Percentiles rank a stretch among this genome's conserved stretches.
phyloP scores from a whole-genome alignment of 768 basidiomycete species.

The Calocybe indica region DNA sequence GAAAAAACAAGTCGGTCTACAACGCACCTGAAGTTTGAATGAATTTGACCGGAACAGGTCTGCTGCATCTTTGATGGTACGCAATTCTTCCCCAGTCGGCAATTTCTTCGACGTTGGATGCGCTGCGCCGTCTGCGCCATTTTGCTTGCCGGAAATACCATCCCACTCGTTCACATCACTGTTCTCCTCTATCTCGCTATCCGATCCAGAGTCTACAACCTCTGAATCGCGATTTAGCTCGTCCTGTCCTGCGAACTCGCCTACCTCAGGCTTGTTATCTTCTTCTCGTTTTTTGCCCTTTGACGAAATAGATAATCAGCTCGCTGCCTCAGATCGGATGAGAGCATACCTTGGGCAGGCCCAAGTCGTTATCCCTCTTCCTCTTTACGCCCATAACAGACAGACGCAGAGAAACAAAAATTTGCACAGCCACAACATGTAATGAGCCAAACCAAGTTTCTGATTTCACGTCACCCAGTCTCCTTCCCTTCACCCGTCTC shows the following conservation, averaged over 20 bases:
- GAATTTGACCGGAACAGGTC: constrained; percentile 72
- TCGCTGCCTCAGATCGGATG: not conserved
- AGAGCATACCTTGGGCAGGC: constrained; percentile 17
- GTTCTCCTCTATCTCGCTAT: constrained; percentile 7
- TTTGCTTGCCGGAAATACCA: constrained; percentile 1
- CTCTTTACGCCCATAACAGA: constrained; percentile 22
- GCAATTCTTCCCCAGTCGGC: constrained; percentile 66
- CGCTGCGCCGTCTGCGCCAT: constrained; percentile 5
- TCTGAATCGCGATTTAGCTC: no score
- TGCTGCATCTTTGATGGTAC: constrained; percentile 64
- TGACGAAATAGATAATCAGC: not conserved
- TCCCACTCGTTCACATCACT: constrained; percentile 24
- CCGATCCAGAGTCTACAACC: no score
- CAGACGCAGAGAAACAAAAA: constrained; percentile 14
- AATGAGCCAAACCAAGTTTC: constrained; percentile 2
- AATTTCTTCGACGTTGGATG: constrained; percentile 35
- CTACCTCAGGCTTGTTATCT: no score
- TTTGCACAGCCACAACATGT: constrained; percentile 25
- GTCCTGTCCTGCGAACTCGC: no score
- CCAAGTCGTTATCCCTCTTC: no score
- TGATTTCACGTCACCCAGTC: not conserved
- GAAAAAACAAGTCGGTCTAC: not conserved
- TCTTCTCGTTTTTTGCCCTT: no score
- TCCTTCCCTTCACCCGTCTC: not conserved
- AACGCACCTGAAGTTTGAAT: constrained; percentile 76